Evolutionary conservation across 106 monocot genomes (phyloP).

Genomic region (Apostasia shenzhenica): DNA sequence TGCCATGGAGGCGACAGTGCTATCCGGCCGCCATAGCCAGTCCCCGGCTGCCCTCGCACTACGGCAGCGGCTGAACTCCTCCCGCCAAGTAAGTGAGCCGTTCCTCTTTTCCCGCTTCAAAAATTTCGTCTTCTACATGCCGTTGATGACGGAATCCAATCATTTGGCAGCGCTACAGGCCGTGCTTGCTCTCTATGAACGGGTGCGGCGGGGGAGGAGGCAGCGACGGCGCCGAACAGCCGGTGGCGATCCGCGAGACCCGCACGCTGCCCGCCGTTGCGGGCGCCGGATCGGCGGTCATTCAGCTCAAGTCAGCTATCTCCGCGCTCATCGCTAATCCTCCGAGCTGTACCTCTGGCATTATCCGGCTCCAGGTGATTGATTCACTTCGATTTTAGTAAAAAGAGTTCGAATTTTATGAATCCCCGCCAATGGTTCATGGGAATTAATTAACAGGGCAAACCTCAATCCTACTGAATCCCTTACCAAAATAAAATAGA

Average conservation of each 20-base stretch:
- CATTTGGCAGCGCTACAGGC: background rate
- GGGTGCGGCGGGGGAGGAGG: slow-evolving; percentile 7
- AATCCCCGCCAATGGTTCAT: background rate
- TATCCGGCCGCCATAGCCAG: too few relatives aligned
- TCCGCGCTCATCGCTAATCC: slow-evolving; percentile 11
- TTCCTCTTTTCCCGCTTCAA: too few relatives aligned
- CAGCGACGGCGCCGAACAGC: background rate
- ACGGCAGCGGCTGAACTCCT: too few relatives aligned
- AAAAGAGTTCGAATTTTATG: background rate
- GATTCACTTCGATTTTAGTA: background rate
- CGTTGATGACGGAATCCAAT: background rate
- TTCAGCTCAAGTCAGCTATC: slow-evolving; percentile 16
- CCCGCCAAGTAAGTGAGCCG: too few relatives aligned
- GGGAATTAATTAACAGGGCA: background rate
- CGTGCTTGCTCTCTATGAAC: slow-evolving; percentile 15
- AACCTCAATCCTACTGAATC: background rate
- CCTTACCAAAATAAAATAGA: background rate
- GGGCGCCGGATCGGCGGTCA: slow-evolving; percentile 8
- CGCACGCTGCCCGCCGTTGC: slow-evolving; percentile 17
- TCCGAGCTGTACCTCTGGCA: slow-evolving; percentile 58
- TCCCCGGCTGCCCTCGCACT: too few relatives aligned
- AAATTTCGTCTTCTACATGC: background rate
- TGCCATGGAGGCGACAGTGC: too few relatives aligned
- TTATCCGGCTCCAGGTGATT: slow-evolving; percentile 75
- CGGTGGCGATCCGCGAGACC: slow-evolving; percentile 12